A percentile compares a stretch with the other conserved stretches of the same genome.
Evolutionary conservation across 371 early-diverging fungal genomes (phyloP).

Genomic region (Mycotypha africana): DNA sequence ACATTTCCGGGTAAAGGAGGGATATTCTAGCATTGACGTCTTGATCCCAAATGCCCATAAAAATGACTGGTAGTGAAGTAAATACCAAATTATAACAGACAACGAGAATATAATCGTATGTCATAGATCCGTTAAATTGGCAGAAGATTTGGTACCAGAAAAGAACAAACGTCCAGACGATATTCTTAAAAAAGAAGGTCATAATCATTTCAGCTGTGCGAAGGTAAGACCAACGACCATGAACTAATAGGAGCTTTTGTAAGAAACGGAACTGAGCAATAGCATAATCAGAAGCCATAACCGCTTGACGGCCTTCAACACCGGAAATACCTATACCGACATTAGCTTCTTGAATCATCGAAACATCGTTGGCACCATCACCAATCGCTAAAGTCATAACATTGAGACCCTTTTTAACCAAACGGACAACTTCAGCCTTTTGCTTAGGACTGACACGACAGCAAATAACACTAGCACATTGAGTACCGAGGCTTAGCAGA

Average conservation of each 20-base stretch:
- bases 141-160: conserved; percentile 81
- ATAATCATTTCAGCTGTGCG: conserved; percentile 73
- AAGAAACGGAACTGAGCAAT: conserved; percentile 81
- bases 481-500: conserved; percentile 63
- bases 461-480: conserved; percentile 72
- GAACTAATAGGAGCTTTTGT: conserved; percentile 69
- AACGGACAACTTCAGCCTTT: conserved; percentile 77
- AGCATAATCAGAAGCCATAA: conserved; percentile 86
- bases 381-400: conserved; percentile 83
- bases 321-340: conserved; percentile 93
- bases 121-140: conserved; percentile 47
- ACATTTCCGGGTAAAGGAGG: conserved; percentile 79
- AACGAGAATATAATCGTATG: conserved; percentile 78
- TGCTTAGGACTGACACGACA: conserved; percentile 89
- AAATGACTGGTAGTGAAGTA: conserved; percentile 63
- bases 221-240: conserved; percentile 83
- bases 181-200: conserved; percentile 78
- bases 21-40: conserved; percentile 74
- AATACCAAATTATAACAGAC: conserved; percentile 73
- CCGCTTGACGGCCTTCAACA: conserved; percentile 90
- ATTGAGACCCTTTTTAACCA: conserved; percentile 51
- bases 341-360: conserved; percentile 90
- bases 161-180: conserved; percentile 72
- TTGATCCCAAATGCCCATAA: conserved; percentile 89
- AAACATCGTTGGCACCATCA: conserved; percentile 93